A percentile compares a stretch with the other conserved stretches of the same genome.
These are phyloP conservation scores for Hydnomerulius pinastri DNA, from an alignment of 768 basidiomycete species.

Conservation along the genomic window DNA sequence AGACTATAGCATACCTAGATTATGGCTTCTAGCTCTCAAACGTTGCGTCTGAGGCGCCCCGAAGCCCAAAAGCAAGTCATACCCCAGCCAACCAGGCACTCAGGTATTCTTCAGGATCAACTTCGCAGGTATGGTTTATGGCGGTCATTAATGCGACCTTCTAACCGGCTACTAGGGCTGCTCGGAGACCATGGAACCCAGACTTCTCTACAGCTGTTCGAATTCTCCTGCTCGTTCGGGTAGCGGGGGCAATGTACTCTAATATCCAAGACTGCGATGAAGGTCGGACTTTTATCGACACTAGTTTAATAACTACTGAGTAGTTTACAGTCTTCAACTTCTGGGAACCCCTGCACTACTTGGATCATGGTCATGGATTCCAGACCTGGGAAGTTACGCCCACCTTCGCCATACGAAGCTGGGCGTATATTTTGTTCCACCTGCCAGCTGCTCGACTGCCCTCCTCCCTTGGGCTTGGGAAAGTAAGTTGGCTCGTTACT, in stretches of 20 bases:
- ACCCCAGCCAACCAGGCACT: constrained; percentile 47
- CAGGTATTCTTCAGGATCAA: constrained; percentile 78
- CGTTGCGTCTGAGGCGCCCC: constrained; percentile 53
- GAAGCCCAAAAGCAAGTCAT: constrained; percentile 23
- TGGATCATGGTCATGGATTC: constrained; percentile 84
- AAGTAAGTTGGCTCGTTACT: constrained; percentile 50
- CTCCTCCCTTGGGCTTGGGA: constrained; percentile 60
- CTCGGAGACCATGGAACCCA: constrained; percentile 83
- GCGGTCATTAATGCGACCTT: constrained; percentile 2
- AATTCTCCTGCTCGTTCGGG: constrained; percentile 76
- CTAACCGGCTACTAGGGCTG: constrained; percentile 45
- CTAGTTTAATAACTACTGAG: neutral
- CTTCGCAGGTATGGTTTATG: constrained; percentile 58
- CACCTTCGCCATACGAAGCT: constrained; percentile 87
- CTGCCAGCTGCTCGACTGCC: constrained; percentile 64
- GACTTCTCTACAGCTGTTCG: constrained; percentile 83
- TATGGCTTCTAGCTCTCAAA: constrained; percentile 52
- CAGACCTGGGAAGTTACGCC: constrained; percentile 99
- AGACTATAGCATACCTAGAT: constrained; percentile 18
- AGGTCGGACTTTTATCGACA: constrained; percentile 50
- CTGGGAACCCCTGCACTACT: constrained; percentile 96
- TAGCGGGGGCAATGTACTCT: constrained; percentile 90
- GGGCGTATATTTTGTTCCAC: constrained; percentile 90
- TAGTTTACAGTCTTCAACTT: constrained; percentile 87
- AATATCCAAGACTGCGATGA: constrained; percentile 97